Evolutionary conservation across 192 early-diverging fungal species (phyloP).

Genomic region (Irineochytrium annulatum): DNA sequence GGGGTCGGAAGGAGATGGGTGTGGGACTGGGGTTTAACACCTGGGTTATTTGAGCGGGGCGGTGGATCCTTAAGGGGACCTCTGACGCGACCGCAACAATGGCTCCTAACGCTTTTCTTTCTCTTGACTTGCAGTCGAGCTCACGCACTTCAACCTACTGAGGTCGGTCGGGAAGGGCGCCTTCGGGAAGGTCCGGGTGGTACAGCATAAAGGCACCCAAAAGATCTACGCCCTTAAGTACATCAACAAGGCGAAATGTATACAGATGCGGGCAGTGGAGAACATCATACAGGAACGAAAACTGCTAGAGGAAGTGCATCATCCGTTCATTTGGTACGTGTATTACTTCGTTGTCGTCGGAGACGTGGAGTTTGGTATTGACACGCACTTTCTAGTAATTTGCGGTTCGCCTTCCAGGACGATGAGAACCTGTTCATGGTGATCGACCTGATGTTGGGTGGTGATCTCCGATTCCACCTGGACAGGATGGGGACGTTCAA

Average conservation of each 20-base stretch:
- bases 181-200: conserved; percentile 91
- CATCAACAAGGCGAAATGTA: conserved; percentile 90
- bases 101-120: too few species aligned
- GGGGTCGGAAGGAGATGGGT: too few species aligned
- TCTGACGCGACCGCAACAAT: too few species aligned
- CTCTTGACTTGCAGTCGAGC: conserved; percentile 62
- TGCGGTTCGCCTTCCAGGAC: conserved; percentile 47
- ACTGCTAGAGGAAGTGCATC: conserved; percentile 81
- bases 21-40: too few species aligned
- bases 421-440: conserved; percentile 44
- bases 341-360: neutral
- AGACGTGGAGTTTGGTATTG: too few species aligned
- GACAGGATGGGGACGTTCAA: conserved; percentile 20
- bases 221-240: conserved; percentile 89
- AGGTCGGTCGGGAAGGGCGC: conserved; percentile 90
- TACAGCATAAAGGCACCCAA: conserved; percentile 76
- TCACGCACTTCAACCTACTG: conserved; percentile 85
- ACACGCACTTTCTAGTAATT: too few species aligned
- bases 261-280: conserved; percentile 72
- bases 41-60: too few species aligned
- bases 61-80: too few species aligned
- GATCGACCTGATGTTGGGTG: conserved; percentile 44
- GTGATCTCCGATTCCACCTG: conserved; percentile 44
- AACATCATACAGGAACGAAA: conserved; percentile 90
- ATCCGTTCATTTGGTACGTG: conserved; percentile 66